A percentile compares a stretch with the other conserved stretches of the same genome.
Evolutionary conservation across 2,329 filamentous ascomycete species (phyloP).

Genomic region (Plectosphaerella plurivora): DNA sequence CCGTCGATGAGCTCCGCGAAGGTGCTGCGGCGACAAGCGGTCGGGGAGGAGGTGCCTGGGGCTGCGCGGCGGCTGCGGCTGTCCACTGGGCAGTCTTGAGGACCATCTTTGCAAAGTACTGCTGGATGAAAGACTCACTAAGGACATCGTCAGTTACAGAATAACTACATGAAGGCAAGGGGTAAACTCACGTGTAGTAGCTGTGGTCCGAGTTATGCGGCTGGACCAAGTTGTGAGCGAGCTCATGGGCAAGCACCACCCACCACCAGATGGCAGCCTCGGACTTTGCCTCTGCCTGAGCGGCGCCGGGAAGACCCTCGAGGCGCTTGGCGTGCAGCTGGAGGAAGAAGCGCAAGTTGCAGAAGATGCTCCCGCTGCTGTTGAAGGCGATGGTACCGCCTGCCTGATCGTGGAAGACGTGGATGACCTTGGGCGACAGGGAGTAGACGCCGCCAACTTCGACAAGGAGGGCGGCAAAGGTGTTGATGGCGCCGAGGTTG

Average conservation of each 20-base stretch:
- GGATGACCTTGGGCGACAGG: slow-evolving; percentile 63
- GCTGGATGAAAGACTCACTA: slow-evolving; percentile 71
- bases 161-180: not conserved
- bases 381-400: slow-evolving; percentile 93
- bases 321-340: slow-evolving; percentile 64
- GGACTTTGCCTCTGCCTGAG: slow-evolving; percentile 38
- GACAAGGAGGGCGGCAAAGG: slow-evolving; percentile 65
- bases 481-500: slow-evolving; percentile 59
- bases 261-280: slow-evolving; percentile 86
- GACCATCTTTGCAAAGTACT: slow-evolving; percentile 72
- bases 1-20: no score
- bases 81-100: slow-evolving; percentile 40
- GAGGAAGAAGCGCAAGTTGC: slow-evolving; percentile 84
- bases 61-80: not conserved
- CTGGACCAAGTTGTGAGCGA: slow-evolving; percentile 86
- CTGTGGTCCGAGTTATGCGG: slow-evolving; percentile 76
- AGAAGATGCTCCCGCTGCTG: slow-evolving; percentile 79
- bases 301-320: slow-evolving; percentile 15
- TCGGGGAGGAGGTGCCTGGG: slow-evolving; percentile 4
- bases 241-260: slow-evolving; percentile 90
- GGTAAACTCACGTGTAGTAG: slow-evolving; percentile 64
- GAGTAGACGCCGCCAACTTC: slow-evolving; percentile 71
- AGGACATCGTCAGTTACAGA: slow-evolving; percentile 5
- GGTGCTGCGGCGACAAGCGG: no score
- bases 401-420: slow-evolving; percentile 80